Evolutionary conservation across 2,329 filamentous ascomycete species (phyloP).

Genomic region (Colletotrichum sp.): DNA sequence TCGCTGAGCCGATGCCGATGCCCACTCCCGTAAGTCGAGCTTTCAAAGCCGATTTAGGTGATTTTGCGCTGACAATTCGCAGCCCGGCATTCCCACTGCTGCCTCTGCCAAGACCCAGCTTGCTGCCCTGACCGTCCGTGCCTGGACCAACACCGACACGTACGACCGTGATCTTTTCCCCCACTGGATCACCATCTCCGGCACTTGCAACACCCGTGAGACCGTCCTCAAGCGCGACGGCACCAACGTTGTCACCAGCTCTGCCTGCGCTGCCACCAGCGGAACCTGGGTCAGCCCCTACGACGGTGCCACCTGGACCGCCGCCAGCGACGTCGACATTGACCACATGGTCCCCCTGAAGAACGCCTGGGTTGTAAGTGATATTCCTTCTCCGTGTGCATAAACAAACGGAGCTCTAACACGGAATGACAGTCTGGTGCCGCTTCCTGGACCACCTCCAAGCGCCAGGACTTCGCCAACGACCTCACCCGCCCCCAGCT

Average conservation of each 20-base stretch:
- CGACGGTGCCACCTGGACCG: constrained; percentile 74
- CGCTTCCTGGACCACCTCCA: constrained; percentile 70
- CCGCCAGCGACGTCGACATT: constrained; percentile 75
- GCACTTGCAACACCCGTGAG: constrained; percentile 74
- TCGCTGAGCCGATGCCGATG: constrained; percentile 19
- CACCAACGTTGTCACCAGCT: constrained; percentile 61
- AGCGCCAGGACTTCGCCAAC: constrained; percentile 75
- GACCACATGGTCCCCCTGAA: constrained; percentile 84
- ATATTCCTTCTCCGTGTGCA: not conserved
- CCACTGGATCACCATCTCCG: constrained; percentile 70
- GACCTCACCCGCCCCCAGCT: constrained; percentile 79
- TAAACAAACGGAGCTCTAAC: not conserved
- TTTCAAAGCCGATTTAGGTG: not conserved
- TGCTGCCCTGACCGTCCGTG: constrained; percentile 59
- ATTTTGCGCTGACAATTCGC: not conserved
- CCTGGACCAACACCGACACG: constrained; percentile 55
- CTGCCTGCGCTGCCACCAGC: constrained; percentile 65
- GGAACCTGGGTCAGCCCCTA: constrained; percentile 77
- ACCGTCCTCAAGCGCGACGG: constrained; percentile 78
- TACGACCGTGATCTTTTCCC: constrained; percentile 75
- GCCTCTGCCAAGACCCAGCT: constrained; percentile 64
- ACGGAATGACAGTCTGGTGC: constrained; percentile 66
- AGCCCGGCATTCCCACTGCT: constrained; percentile 68
- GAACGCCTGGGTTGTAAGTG: constrained; percentile 77
- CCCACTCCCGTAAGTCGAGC: constrained; percentile 28